These are phyloP conservation scores for Sideroxylon spinosum DNA, from an alignment of 179 eudicot species.

Conservation along the genomic window DNA sequence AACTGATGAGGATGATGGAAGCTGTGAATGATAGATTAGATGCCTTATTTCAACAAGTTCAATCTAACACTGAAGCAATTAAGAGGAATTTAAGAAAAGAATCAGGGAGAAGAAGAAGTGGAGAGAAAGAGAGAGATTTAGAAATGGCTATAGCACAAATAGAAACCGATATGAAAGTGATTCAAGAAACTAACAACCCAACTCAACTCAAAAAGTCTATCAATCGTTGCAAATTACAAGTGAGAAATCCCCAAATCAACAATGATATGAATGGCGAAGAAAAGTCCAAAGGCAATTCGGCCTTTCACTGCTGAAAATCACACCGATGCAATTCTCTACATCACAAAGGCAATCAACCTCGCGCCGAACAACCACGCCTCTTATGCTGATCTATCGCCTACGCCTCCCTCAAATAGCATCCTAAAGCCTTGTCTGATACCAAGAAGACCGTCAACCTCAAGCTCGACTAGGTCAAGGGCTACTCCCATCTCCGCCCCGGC, in stretches of 20 bases:
- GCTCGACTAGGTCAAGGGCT: slow-evolving; percentile 78
- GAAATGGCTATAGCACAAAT: too few relatives aligned
- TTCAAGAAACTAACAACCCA: too few relatives aligned
- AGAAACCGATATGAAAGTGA: too few relatives aligned
- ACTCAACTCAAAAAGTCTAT: not conserved
- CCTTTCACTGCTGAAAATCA: slow-evolving; percentile 72
- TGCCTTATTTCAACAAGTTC: too few relatives aligned
- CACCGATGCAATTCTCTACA: slow-evolving; percentile 61
- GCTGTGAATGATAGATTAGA: too few relatives aligned
- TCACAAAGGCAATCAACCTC: slow-evolving; percentile 62
- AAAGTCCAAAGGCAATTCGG: slow-evolving; percentile 85
- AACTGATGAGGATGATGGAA: too few relatives aligned
- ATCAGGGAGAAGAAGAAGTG: too few relatives aligned
- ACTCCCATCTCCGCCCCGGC: slow-evolving; percentile 75
- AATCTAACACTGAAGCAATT: too few relatives aligned
- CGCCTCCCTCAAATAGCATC: slow-evolving; percentile 59
- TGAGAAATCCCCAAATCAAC: too few relatives aligned
- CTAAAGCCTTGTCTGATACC: slow-evolving; percentile 68
- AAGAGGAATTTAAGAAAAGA: too few relatives aligned
- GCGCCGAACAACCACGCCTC: slow-evolving; percentile 77
- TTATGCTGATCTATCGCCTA: slow-evolving; percentile 76
- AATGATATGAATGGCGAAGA: slow-evolving; percentile 70
- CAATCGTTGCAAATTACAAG: too few relatives aligned
- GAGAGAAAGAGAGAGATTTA: too few relatives aligned
- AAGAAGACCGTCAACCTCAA: slow-evolving; percentile 73